phyloP scores from a whole-genome alignment of 352 stramenopile species.

The Globisporangium abappressorium region DNA sequence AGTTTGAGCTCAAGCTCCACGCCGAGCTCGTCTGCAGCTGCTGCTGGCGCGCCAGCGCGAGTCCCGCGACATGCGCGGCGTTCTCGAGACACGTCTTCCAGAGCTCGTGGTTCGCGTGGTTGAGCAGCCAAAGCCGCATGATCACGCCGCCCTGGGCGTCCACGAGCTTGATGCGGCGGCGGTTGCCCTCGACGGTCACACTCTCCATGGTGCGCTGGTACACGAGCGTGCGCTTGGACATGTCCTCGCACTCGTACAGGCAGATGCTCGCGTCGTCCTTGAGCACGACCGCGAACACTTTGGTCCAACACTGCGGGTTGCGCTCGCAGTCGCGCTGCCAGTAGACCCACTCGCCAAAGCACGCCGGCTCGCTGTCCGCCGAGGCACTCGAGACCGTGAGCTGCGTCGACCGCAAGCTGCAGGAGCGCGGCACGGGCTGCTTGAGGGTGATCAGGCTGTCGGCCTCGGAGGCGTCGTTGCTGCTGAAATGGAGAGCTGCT shows the following conservation, averaged over 20 bases:
- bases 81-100: constrained; percentile 11
- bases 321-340: constrained; percentile 34
- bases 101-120: constrained; percentile 11
- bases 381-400: neutral
- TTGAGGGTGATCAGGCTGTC: neutral
- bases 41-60: neutral
- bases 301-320: constrained; percentile 42
- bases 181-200: constrained; percentile 5
- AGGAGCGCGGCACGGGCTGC: neutral
- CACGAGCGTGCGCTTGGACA: constrained; percentile 12
- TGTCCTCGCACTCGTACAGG: constrained; percentile 43
- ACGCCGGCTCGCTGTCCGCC: constrained; percentile 1
- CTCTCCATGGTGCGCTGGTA: constrained; percentile 2
- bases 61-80: neutral
- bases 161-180: constrained; percentile 9
- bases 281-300: constrained; percentile 44
- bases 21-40: neutral
- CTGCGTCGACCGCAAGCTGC: constrained; percentile 9
- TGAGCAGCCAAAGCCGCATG: constrained; percentile 13
- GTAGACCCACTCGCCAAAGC: constrained; percentile 44
- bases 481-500: neutral
- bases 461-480: neutral
- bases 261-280: constrained; percentile 28
- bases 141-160: neutral
- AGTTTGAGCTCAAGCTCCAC: neutral